phyloP scores from a whole-genome alignment of 1,139 yeast genomes.

The Candida buenavistaensis region DNA sequence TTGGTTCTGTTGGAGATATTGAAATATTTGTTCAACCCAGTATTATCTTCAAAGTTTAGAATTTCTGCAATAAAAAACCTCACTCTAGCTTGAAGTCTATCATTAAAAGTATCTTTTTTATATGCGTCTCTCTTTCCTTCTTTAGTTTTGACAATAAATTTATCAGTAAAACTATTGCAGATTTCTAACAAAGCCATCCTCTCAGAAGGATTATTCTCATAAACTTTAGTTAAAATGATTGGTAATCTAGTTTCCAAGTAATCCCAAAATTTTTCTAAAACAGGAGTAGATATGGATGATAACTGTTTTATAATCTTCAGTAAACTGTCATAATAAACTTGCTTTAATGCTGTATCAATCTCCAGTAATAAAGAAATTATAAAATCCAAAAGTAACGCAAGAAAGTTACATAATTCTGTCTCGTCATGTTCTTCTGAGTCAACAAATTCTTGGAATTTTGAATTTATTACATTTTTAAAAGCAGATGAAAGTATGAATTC shows the following conservation, averaged over 20 bases:
- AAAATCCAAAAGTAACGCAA: conserved; percentile 25
- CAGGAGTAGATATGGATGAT: conserved; percentile 20
- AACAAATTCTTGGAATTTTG: conserved; percentile 9
- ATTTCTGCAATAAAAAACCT: conserved; percentile 34
- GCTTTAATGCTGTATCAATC: conserved; percentile 19
- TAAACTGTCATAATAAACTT: conserved; percentile 24
- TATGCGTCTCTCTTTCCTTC: conserved; percentile 28
- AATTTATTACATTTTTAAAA: conserved; percentile 18
- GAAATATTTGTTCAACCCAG: conserved; percentile 47
- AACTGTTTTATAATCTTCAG: conserved; percentile 22
- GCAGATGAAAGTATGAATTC: conserved; percentile 21
- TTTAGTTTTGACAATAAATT: conserved; percentile 18
- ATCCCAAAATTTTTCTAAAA: conserved; percentile 34
- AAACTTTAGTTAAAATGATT: conserved; percentile 23
- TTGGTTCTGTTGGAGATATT: conserved; percentile 27
- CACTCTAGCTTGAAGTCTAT: conserved; percentile 37
- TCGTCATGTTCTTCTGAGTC: conserved; percentile 4
- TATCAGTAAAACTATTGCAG: conserved; percentile 36
- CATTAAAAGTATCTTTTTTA: conserved; percentile 42
- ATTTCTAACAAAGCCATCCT: conserved; percentile 37
- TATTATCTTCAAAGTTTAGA: conserved; percentile 43
- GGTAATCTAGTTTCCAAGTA: conserved; percentile 35
- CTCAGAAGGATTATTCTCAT: conserved; percentile 30
- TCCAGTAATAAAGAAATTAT: conserved; percentile 19
- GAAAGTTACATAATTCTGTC: conserved; percentile 16